Evolutionary conservation across 345 rosid species (phyloP), one percentile per base, ranked within the genome.

Genomic region (Murraya paniculata): DNA sequence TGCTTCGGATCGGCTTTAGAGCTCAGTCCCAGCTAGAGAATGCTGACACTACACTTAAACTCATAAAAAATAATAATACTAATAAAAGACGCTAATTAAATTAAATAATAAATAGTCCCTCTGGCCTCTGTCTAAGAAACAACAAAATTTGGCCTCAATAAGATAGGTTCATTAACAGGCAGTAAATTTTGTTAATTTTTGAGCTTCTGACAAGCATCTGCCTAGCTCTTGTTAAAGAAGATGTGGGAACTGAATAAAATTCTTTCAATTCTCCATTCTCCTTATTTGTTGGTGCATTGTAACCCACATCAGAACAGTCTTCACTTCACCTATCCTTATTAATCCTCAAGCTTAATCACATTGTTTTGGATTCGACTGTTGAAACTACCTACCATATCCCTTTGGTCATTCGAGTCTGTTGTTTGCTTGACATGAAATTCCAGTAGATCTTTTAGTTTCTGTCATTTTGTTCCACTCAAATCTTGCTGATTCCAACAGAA

Each of bases 381-480:
- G 57, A 68, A 68, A 45, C 56, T 68, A 68, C 56, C 72, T 7
- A 25, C 22, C 21, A 1, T 35, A 45, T 50, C 71, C 39, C 67
- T 25, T 39, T 53, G 72, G 25, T 24, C 64, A 65, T 76, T 27
- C 61, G 14, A 75, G 60, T 65, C 61, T 35, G 64, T 61, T 56
- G 73, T 55, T 77, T 68, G 4, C 67, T 33, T 68, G 73, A 68
- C 74, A 58, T 68, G 73, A 68, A 68, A 76, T 28, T 56, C 19
- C n/a, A 48, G 58, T 24, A 64, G 68, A 38, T 74, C 27, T 64
- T 73, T 4, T 45, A 31, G 62, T 35, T 71, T 73, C 67, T 73
- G 67, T 73, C 72, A 73, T 73, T 79, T 71, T 70, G 70, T 62
- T 71, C 76, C 81, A 64, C 62, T 24, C 6, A 78, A 36, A 78